phyloP scores from a whole-genome alignment of 208 protist genomes.

The Herpetomonas samuelpessoai region DNA sequence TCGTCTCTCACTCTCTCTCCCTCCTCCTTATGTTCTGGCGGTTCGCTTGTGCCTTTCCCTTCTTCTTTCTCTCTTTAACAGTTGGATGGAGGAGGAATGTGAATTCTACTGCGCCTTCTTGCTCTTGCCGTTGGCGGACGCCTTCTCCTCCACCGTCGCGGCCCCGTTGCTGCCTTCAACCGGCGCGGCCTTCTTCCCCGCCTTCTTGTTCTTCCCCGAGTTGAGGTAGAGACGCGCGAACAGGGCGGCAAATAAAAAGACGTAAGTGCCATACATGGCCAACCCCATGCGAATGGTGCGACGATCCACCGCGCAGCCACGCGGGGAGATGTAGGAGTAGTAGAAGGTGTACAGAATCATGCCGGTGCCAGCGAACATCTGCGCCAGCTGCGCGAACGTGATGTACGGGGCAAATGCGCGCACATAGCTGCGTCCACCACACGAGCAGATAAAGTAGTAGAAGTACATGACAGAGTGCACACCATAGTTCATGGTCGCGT shows the following conservation, averaged over 20 bases:
- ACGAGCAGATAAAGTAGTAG: conserved; percentile 85
- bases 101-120: neutral
- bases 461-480: conserved; percentile 95
- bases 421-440: conserved; percentile 28
- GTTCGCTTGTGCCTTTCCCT: neutral
- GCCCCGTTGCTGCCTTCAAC: neutral
- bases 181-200: neutral
- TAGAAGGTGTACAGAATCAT: conserved; percentile 52
- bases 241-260: conserved; percentile 78
- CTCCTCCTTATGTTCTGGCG: too few species aligned
- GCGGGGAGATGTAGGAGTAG: neutral
- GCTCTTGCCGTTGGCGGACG: neutral
- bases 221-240: conserved; percentile 45
- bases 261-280: conserved; percentile 90
- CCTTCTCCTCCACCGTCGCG: neutral
- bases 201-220: neutral
- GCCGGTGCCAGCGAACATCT: conserved; percentile 91
- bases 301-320: conserved; percentile 39
- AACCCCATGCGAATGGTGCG: conserved; percentile 56
- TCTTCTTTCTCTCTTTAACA: neutral
- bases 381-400: conserved; percentile 73
- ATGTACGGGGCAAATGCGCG: conserved; percentile 71
- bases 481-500: conserved; percentile 85
- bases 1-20: too few species aligned
- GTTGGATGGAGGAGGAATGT: neutral